Percentiles rank a stretch among this genome's conserved stretches.
Evolutionary conservation across 768 basidiomycete species (phyloP).

Genomic region (Chalciporus chontae): DNA sequence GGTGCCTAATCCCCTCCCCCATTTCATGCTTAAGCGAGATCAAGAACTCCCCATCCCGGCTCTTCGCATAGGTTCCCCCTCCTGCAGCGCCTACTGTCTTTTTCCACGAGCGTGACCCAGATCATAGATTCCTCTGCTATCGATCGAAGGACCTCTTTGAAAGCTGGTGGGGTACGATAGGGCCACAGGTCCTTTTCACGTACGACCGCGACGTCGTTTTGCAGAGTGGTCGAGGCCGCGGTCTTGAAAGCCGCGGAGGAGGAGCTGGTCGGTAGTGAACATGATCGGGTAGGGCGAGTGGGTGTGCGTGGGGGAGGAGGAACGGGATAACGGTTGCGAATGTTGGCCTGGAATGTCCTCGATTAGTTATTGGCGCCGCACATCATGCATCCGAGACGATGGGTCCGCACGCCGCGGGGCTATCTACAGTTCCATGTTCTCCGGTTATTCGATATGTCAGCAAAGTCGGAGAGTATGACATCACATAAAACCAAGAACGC

Average conservation of each 20-base stretch:
- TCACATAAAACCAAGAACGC: too few species aligned
- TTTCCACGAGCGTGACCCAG: conserved; percentile 18
- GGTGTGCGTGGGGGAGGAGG: too few species aligned
- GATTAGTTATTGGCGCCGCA: too few species aligned
- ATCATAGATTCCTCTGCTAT: conserved; percentile 12
- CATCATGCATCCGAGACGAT: too few species aligned
- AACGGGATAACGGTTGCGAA: too few species aligned
- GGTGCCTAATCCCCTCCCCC: conserved; percentile 34
- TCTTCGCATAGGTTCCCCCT: too few species aligned
- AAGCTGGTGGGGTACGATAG: conserved; percentile 17
- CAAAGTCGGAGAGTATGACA: too few species aligned
- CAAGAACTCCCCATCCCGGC: conserved; percentile 25
- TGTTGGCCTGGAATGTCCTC: too few species aligned
- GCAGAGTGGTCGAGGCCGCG: conserved; percentile 17
- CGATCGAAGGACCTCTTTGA: conserved; percentile 9
- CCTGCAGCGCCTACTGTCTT: background rate
- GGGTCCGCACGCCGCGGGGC: too few species aligned
- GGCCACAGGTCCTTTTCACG: conserved; percentile 16
- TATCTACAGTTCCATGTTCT: too few species aligned
- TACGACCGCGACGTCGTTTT: conserved; percentile 23
- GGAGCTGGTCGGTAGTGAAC: conserved; percentile 27
- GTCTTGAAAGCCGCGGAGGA: conserved; percentile 22
- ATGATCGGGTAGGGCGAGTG: conserved; percentile 7
- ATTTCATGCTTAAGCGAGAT: conserved; percentile 21
- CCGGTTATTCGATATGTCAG: too few species aligned